Evolutionary conservation across 148 eudicot genomes (phyloP).

Genomic region (Pouteria glomerata): DNA sequence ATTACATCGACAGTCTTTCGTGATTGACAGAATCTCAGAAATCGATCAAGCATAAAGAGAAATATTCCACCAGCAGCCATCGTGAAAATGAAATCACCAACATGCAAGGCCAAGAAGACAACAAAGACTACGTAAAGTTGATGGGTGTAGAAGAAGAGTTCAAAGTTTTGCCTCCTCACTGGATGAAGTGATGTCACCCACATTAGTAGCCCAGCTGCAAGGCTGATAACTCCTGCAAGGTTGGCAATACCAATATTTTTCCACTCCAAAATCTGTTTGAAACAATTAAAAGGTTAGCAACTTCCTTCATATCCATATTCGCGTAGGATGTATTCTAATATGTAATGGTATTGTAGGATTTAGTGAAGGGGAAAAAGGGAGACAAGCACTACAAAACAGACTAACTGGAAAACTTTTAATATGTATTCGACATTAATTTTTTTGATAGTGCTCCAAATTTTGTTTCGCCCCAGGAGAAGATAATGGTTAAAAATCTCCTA

Average conservation of each 20-base stretch:
- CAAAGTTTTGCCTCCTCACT: slow-evolving; percentile 58
- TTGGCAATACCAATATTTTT: slow-evolving; percentile 57
- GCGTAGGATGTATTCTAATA: no score
- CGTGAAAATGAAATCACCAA: slow-evolving; percentile 63
- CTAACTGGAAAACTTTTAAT: no score
- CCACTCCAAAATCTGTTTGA: slow-evolving; percentile 56
- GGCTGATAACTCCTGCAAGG: slow-evolving; percentile 73
- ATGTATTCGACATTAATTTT: no score
- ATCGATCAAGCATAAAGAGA: slow-evolving; percentile 83
- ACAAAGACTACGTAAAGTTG: slow-evolving; percentile 80
- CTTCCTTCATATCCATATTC: not conserved
- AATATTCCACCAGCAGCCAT: slow-evolving; percentile 67
- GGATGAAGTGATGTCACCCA: slow-evolving; percentile 79
- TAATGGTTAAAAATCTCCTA: no score
- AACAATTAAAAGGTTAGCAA: not conserved
- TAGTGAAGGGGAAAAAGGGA: not conserved
- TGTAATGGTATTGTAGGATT: no score
- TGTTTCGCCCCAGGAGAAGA: no score
- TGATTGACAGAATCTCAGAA: slow-evolving; percentile 75
- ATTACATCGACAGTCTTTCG: slow-evolving; percentile 59
- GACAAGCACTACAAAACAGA: no score
- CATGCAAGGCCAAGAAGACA: slow-evolving; percentile 70
- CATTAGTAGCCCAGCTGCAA: slow-evolving; percentile 70
- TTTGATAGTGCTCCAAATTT: no score
- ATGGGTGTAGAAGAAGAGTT: slow-evolving; percentile 86